Evolutionary conservation across 1,139 yeast genomes (phyloP).

Genomic region (Nakaseomyces kungkrabaensis): DNA sequence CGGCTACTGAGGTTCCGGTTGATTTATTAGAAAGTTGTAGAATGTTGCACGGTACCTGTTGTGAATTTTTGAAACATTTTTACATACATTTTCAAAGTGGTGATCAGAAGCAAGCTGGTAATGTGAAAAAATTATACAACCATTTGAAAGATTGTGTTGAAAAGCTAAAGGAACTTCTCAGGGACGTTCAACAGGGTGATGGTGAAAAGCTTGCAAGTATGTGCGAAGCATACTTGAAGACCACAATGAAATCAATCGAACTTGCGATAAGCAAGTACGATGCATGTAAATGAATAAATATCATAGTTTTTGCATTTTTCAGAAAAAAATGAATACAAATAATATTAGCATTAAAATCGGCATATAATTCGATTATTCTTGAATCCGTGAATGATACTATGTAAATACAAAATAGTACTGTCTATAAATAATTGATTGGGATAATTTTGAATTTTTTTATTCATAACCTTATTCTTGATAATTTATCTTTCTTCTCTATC

Average conservation of each 20-base stretch:
- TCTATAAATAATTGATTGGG: background rate
- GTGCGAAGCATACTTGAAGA: conserved; percentile 22
- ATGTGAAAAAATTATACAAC: conserved; percentile 38
- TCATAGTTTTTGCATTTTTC: background rate
- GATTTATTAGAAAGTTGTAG: conserved; percentile 35
- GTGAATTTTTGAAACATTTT: conserved; percentile 62
- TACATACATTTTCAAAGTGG: conserved; percentile 56
- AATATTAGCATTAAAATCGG: too few relatives aligned
- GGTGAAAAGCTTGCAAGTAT: conserved; percentile 21
- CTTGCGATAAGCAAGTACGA: conserved; percentile 25
- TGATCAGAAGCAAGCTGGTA: conserved; percentile 41
- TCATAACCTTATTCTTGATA: too few relatives aligned
- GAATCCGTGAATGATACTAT: background rate
- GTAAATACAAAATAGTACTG: background rate
- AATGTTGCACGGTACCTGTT: conserved; percentile 53
- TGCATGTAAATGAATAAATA: conserved; percentile 1
- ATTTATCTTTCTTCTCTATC: conserved; percentile 40
- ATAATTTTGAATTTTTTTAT: background rate
- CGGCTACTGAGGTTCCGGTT: conserved; percentile 21
- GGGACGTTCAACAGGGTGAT: conserved; percentile 23
- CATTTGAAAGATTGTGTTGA: conserved; percentile 37
- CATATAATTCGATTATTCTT: too few relatives aligned
- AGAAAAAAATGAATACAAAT: background rate
- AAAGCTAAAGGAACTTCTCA: conserved; percentile 21
- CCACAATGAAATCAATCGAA: conserved; percentile 21